Conservation (phyloP, 306 rosid genomes). For the Betula pendula region DNA sequence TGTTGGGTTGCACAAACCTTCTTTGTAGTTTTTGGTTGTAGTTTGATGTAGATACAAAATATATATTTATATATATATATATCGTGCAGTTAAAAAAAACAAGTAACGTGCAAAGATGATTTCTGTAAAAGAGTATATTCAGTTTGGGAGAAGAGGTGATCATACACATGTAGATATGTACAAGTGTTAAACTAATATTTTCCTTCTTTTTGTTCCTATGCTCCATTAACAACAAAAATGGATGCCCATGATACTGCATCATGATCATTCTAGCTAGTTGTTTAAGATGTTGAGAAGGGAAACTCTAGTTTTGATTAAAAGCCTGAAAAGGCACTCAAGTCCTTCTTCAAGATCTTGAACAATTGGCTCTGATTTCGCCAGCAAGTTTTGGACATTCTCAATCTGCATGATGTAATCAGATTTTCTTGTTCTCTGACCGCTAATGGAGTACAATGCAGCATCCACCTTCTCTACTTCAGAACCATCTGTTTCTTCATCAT, state of each 20-base stretch:
- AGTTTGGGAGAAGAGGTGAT: background rate
- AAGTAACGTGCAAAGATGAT: background rate
- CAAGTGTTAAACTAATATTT: background rate
- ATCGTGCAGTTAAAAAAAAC: no score
- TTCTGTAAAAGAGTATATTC: background rate
- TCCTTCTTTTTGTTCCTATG: conserved; percentile 1
- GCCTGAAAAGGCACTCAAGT: conserved; percentile 21
- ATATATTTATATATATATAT: no score
- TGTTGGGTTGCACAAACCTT: no score
- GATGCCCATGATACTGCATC: background rate
- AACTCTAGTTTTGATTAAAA: conserved; percentile 10
- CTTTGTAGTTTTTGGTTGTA: no score
- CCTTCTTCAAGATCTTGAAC: conserved; percentile 22
- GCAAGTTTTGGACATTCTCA: background rate
- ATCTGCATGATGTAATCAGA: background rate
- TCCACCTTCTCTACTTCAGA: conserved; percentile 38
- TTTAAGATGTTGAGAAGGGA: conserved; percentile 23
- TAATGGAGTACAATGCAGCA: conserved; percentile 5
- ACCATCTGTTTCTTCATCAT: conserved; percentile 26
- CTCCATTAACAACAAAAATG: background rate
- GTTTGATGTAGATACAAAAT: no score
- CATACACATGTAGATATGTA: conserved; percentile 6
- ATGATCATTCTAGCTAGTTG: conserved; percentile 1
- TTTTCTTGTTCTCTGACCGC: background rate
- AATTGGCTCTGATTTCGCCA: conserved; percentile 13